These are phyloP conservation scores for Trametes cinnabarina DNA, from an alignment of 768 basidiomycete genomes.

Conservation along the genomic window DNA sequence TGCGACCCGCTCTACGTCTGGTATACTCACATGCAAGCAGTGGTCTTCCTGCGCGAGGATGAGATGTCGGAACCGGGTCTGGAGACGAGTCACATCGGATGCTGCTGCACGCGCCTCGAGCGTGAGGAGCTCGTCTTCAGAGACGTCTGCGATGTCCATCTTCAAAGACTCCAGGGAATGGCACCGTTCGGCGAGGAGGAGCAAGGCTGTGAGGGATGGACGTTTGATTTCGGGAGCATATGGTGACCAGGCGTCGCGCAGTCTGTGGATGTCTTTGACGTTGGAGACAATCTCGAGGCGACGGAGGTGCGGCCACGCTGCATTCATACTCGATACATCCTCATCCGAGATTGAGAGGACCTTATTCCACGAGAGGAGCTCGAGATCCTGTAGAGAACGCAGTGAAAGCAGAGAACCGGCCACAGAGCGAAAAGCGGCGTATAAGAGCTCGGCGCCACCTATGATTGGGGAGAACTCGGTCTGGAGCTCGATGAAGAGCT, in stretches of 20 bases:
- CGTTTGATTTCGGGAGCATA: neutral
- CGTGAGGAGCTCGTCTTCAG: neutral
- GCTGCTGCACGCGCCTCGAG: neutral
- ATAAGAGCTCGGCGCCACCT: neutral
- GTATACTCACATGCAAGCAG: neutral
- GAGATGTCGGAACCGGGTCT: neutral
- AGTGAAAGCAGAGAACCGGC: neutral
- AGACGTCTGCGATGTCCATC: neutral
- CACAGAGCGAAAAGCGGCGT: neutral
- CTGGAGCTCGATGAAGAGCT: neutral
- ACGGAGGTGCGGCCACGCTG: neutral
- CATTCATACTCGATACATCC: neutral
- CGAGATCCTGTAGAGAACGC: neutral
- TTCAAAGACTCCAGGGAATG: neutral
- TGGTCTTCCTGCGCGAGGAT: neutral
- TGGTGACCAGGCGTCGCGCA: neutral
- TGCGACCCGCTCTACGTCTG: neutral
- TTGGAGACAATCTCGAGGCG: neutral
- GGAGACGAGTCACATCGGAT: neutral
- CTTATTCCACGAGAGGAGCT: neutral
- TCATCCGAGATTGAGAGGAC: neutral
- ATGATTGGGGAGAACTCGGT: neutral
- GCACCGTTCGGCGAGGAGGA: neutral
- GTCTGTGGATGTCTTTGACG: neutral
- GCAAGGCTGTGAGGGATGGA: neutral